phyloP scores from a whole-genome alignment of 2,329 filamentous ascomycete species.

The Penicillium occitanis region DNA sequence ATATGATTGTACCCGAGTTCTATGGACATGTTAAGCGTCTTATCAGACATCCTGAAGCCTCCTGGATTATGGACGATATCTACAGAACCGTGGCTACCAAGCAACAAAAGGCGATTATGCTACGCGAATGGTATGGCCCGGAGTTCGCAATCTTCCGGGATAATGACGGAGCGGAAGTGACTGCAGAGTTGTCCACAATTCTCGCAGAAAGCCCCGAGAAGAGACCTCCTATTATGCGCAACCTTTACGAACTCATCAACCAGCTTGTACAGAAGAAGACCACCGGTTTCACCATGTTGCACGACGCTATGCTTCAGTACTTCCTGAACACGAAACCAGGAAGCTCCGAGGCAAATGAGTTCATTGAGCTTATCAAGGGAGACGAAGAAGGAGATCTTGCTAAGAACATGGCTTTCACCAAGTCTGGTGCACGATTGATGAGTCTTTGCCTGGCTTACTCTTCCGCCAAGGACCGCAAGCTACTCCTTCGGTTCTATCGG shows the following conservation, averaged over 20 bases:
- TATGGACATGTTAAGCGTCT: conserved; percentile 89
- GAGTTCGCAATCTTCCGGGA: conserved; percentile 82
- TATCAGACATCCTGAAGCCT: conserved; percentile 93
- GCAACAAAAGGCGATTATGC: conserved; percentile 78
- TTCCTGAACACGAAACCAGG: conserved; percentile 76
- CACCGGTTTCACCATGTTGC: conserved; percentile 94
- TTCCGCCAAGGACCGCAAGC: conserved; percentile 87
- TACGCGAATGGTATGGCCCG: conserved; percentile 94
- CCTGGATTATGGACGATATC: conserved; percentile 96
- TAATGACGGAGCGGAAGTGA: conserved; percentile 49
- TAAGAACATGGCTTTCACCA: conserved; percentile 95
- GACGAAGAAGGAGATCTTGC: conserved; percentile 87
- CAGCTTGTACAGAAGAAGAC: conserved; percentile 93
- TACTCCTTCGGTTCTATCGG: conserved; percentile 84
- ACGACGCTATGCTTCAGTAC: conserved; percentile 98
- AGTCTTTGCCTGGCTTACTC: conserved; percentile 81
- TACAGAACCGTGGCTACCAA: conserved; percentile 85
- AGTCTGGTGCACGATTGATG: conserved; percentile 77
- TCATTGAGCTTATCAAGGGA: conserved; percentile 84
- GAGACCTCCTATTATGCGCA: conserved; percentile 80
- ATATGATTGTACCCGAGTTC: conserved; percentile 90
- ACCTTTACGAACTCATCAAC: conserved; percentile 83
- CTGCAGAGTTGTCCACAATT: conserved; percentile 71
- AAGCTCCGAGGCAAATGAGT: conserved; percentile 79
- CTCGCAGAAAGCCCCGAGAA: conserved; percentile 79